A percentile compares a stretch with the other conserved stretches of the same genome.
Conservation (phyloP, 176 grass and related monocot species). For the Zoysia pacifica region DNA sequence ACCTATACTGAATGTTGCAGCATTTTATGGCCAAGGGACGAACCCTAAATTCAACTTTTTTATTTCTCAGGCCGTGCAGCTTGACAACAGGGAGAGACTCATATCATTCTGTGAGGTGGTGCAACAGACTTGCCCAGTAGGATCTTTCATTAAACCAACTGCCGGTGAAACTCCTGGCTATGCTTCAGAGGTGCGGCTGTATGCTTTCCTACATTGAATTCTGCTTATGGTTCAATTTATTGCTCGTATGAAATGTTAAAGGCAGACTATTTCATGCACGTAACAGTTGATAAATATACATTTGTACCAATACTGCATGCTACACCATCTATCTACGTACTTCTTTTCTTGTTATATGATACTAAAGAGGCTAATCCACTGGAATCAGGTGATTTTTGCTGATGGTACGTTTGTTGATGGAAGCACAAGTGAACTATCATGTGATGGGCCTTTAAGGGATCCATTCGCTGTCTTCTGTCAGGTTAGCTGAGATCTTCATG, state of each 20-base stretch:
- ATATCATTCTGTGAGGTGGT: slow-evolving; percentile 92
- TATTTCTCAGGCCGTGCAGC: slow-evolving; percentile 70
- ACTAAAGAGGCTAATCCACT: neutral
- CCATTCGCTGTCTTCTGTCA: slow-evolving; percentile 96
- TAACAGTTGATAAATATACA: neutral
- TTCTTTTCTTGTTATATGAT: neutral
- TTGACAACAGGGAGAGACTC: slow-evolving; percentile 72
- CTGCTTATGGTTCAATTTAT: neutral
- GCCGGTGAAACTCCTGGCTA: slow-evolving; percentile 92
- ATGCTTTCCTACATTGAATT: neutral
- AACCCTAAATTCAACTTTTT: neutral
- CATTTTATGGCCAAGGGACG: neutral
- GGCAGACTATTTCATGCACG: neutral
- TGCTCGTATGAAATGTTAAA: neutral
- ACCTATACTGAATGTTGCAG: neutral
- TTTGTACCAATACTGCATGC: neutral
- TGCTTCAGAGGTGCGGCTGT: slow-evolving; percentile 79
- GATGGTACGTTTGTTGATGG: slow-evolving; percentile 95
- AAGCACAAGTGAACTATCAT: slow-evolving; percentile 92
- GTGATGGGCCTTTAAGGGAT: slow-evolving; percentile 91
- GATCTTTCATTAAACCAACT: slow-evolving; percentile 86
- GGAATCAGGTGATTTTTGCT: slow-evolving; percentile 89
- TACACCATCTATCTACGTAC: neutral
- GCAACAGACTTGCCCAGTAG: slow-evolving; percentile 83
- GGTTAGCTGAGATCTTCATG: slow-evolving; percentile 42